Conservation (phyloP, 768 basidiomycete species). For the Lentinula lateritia region DNA sequence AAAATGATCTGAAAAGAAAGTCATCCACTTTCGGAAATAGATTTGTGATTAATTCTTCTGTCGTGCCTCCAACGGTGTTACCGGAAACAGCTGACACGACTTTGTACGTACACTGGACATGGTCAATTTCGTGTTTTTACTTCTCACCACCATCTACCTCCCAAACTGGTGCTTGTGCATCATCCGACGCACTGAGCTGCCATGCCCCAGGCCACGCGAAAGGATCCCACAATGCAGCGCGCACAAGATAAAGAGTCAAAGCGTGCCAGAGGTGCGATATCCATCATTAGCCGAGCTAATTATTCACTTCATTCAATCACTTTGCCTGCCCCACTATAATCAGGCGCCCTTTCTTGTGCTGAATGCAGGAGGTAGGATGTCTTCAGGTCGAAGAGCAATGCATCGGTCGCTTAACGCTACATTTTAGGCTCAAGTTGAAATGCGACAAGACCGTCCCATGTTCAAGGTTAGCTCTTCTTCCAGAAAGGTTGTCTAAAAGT, state of each 20-base stretch:
- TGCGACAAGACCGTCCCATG: constrained; percentile 62
- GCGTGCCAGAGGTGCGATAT: constrained; percentile 46
- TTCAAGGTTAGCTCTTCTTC: constrained; percentile 31
- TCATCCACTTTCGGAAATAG: background rate
- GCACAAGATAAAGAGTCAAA: constrained; percentile 64
- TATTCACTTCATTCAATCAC: background rate
- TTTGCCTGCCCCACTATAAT: background rate
- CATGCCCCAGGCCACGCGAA: constrained; percentile 49
- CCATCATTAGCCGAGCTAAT: background rate
- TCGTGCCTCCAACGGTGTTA: background rate
- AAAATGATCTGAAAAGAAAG: background rate
- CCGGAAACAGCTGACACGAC: background rate
- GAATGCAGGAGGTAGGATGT: constrained; percentile 52
- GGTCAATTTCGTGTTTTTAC: constrained; percentile 3
- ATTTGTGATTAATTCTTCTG: background rate
- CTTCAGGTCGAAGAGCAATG: background rate
- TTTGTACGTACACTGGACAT: constrained; percentile 5
- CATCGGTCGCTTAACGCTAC: background rate
- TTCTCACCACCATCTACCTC: constrained; percentile 6
- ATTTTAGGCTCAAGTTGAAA: constrained; percentile 55
- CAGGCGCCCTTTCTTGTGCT: constrained; percentile 52
- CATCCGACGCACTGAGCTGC: background rate
- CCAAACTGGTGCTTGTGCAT: background rate
- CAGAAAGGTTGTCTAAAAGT: background rate
- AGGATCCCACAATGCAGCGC: constrained; percentile 39